A percentile compares a stretch with the other conserved stretches of the same genome.
Evolutionary conservation across 2,329 filamentous ascomycete species (phyloP).

Genomic region (Aphanocladium album): DNA sequence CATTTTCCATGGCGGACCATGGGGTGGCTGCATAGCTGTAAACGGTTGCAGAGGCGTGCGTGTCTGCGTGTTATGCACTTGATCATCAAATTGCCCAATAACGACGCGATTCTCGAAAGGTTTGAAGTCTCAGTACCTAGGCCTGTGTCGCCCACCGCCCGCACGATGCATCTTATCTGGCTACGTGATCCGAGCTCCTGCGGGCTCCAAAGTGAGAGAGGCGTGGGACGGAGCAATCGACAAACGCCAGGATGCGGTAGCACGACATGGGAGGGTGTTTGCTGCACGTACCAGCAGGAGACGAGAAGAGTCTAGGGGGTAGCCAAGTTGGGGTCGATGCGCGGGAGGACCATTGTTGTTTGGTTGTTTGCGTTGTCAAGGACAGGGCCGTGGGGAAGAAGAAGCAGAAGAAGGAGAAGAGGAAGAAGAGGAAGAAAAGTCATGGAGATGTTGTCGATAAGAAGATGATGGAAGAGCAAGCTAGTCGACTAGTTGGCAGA

Average conservation of each 20-base stretch:
- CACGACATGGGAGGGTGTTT: neutral
- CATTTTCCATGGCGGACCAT: neutral
- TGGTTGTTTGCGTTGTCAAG: neutral
- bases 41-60: too few species aligned
- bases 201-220: neutral
- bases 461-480: neutral
- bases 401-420: too few species aligned
- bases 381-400: neutral
- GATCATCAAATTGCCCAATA: neutral
- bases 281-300: neutral
- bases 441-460: neutral
- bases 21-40: neutral
- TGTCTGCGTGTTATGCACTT: neutral
- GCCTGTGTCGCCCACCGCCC: neutral
- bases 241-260: constrained; percentile 3
- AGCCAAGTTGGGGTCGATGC: neutral
- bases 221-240: neutral
- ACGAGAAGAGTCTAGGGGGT: neutral
- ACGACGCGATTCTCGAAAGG: neutral
- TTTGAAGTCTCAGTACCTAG: neutral
- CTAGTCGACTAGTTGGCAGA: neutral
- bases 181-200: constrained; percentile 3
- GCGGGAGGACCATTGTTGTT: neutral
- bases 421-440: too few species aligned
- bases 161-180: neutral